Evolutionary conservation across 768 basidiomycete species (phyloP).

Genomic region (Pisolithus marmoratus): DNA sequence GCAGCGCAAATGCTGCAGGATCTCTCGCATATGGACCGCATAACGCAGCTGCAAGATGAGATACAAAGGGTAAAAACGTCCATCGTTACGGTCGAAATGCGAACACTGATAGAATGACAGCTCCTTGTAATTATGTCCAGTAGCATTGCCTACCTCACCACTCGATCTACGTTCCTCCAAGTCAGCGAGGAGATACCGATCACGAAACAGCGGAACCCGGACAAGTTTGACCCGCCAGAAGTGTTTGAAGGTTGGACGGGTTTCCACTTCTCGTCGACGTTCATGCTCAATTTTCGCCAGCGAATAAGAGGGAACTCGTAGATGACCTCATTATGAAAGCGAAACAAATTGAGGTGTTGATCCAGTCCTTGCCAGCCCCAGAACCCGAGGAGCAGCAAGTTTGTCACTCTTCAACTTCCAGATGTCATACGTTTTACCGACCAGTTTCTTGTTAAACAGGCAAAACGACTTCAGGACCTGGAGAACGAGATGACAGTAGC

Average conservation of each 20-base stretch:
- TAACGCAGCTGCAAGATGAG: conserved; percentile 92
- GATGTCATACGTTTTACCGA: not conserved
- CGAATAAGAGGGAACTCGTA: conserved; percentile 80
- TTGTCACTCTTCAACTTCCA: conserved; percentile 6
- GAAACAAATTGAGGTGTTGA: conserved; percentile 83
- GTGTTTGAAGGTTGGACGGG: conserved; percentile 60
- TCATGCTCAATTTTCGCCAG: conserved; percentile 31
- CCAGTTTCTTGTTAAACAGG: conserved; percentile 34
- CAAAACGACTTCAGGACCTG: conserved; percentile 56
- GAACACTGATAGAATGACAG: conserved; percentile 30
- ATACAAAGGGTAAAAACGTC: conserved; percentile 67
- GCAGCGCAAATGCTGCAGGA: conserved; percentile 69
- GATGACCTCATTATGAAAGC: conserved; percentile 79
- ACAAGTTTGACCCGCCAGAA: conserved; percentile 66
- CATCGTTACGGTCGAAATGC: not conserved
- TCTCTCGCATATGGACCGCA: conserved; percentile 91
- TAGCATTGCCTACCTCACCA: conserved; percentile 73
- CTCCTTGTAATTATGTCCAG: conserved; percentile 87
- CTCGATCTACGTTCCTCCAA: conserved; percentile 70
- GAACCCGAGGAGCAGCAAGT: conserved; percentile 78
- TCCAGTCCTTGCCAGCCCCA: conserved; percentile 71
- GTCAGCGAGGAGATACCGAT: conserved; percentile 77
- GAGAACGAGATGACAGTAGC: conserved; percentile 67
- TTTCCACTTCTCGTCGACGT: not conserved
- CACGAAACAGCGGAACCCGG: conserved; percentile 69